Evolutionary conservation across 2,329 filamentous ascomycete genomes (phyloP).

Genomic region (Bipolaris bicolor): DNA sequence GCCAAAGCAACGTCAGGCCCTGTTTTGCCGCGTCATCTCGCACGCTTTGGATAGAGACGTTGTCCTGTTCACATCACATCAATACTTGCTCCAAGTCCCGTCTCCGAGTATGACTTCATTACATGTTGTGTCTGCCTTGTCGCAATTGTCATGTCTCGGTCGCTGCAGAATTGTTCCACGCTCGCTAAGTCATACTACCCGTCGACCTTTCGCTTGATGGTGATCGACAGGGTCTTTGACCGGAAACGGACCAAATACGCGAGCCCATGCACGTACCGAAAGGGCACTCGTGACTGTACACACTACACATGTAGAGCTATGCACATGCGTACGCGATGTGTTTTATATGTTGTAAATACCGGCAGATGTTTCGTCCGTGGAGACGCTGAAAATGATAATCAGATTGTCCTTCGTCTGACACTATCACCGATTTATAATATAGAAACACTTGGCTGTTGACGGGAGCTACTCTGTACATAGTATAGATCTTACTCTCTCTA

Average conservation of each 20-base stretch:
- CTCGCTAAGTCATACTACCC: no score
- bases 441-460: no score
- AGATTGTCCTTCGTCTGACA: no score
- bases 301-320: not conserved
- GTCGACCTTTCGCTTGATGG: not conserved
- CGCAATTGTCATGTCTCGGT: not conserved
- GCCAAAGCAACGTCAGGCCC: no score
- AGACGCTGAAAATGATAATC: no score
- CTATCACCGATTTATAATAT: no score
- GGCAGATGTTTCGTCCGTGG: no score
- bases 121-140: not conserved
- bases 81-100: not conserved
- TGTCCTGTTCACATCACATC: not conserved
- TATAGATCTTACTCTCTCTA: no score
- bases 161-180: no score
- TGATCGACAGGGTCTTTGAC: conserved; percentile 11
- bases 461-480: no score
- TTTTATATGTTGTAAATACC: not conserved
- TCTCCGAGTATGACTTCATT: not conserved
- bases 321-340: not conserved
- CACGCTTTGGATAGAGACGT: not conserved
- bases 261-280: not conserved
- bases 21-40: not conserved
- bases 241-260: not conserved
- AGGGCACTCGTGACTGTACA: not conserved